Evolutionary conservation across 805 yeast species (phyloP).

Genomic region (Starmerella geochares): DNA sequence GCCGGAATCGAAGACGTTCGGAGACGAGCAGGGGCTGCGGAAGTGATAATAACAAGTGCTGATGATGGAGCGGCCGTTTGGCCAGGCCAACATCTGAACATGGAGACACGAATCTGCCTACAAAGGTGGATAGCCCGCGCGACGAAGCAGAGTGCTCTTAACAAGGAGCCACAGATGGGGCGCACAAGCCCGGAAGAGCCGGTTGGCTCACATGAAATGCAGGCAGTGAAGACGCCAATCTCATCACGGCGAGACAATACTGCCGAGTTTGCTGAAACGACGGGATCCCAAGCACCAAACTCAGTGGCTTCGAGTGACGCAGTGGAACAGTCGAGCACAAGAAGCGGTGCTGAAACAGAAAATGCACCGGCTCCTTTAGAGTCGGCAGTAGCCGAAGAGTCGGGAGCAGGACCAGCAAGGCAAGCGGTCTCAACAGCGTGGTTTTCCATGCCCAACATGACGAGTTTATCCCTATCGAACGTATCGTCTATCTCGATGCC

Average conservation of each 20-base stretch:
- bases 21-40: slow-evolving; percentile 43
- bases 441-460: slow-evolving; percentile 10
- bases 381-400: too few relatives aligned
- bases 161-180: background rate
- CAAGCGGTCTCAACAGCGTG: slow-evolving; percentile 5
- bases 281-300: too few relatives aligned
- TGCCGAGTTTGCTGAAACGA: too few relatives aligned
- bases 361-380: background rate
- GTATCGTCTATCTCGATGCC: background rate
- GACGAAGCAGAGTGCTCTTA: background rate
- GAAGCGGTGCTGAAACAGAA: too few relatives aligned
- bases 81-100: slow-evolving; percentile 13
- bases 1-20: slow-evolving; percentile 60
- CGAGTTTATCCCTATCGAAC: background rate
- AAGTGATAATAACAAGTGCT: slow-evolving; percentile 14
- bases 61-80: slow-evolving; percentile 18
- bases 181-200: background rate
- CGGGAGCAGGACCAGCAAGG: too few relatives aligned
- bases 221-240: too few relatives aligned
- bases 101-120: slow-evolving; percentile 11
- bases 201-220: too few relatives aligned
- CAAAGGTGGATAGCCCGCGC: slow-evolving; percentile 19
- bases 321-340: background rate
- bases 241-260: too few relatives aligned
- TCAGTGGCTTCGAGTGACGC: too few relatives aligned